These are phyloP conservation scores for Physcomitrium patens DNA, from an alignment of 225 moss, liverwort and hornwort genomes.

Conservation along the genomic window DNA sequence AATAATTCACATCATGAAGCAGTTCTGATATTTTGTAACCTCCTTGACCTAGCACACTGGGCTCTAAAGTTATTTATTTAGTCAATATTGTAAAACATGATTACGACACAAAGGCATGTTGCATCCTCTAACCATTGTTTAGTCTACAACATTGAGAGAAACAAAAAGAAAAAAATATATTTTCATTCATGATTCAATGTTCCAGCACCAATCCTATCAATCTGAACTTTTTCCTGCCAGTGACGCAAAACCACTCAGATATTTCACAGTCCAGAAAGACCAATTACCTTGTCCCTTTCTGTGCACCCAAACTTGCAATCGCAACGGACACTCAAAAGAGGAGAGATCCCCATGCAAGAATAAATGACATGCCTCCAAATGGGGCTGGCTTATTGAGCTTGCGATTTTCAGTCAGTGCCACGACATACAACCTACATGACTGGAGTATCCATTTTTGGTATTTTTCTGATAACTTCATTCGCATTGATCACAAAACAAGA, in stretches of 20 bases:
- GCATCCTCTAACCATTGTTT: too few species aligned
- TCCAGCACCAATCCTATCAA: neutral
- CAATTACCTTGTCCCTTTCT: neutral
- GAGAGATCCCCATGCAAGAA: constrained; percentile 76
- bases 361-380: constrained; percentile 76
- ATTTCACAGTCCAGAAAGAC: neutral
- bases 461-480: neutral
- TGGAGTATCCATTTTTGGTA: neutral
- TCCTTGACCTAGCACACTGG: too few species aligned
- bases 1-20: too few species aligned
- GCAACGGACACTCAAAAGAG: constrained; percentile 51
- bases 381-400: constrained; percentile 67
- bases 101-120: too few species aligned
- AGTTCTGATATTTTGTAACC: too few species aligned
- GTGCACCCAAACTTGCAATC: constrained; percentile 6
- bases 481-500: neutral
- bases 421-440: constrained; percentile 67
- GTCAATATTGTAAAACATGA: too few species aligned
- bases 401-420: constrained; percentile 67
- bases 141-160: too few species aligned
- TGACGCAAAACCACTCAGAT: neutral
- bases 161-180: too few species aligned
- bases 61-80: too few species aligned
- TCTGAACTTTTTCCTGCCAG: neutral
- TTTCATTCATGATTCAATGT: neutral